Percentiles rank a stretch among this genome's conserved stretches.
Evolutionary conservation across 2,329 filamentous ascomycete genomes (phyloP).

Genomic region (Pleomassaria siparia): DNA sequence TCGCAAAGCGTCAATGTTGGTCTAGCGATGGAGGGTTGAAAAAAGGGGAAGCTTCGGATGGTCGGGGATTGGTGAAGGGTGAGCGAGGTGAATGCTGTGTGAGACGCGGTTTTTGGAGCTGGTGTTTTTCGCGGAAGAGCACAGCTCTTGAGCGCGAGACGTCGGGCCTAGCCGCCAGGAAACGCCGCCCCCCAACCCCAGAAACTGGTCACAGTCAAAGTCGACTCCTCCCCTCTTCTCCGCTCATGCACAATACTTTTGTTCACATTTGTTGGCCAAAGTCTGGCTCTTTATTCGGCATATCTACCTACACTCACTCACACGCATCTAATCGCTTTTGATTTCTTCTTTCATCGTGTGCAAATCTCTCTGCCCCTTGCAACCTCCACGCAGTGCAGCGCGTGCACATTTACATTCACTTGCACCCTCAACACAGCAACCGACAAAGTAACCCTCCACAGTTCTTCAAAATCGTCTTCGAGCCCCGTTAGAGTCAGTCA

Average conservation of each 20-base stretch:
- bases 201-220: neutral
- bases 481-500: no score
- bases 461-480: no score
- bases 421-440: no score
- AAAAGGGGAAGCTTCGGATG: neutral
- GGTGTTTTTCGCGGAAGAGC: conserved; percentile 9
- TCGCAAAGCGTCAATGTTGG: conserved; percentile 5
- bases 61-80: neutral
- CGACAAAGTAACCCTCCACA: no score
- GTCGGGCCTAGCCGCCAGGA: no score
- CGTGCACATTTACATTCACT: no score
- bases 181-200: neutral
- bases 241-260: neutral
- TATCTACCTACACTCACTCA: no score
- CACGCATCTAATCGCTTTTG: no score
- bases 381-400: no score
- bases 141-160: neutral
- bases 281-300: neutral
- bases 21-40: neutral
- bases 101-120: conserved; percentile 2
- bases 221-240: neutral
- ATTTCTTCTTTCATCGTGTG: no score
- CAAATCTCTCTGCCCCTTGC: no score
- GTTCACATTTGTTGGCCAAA: neutral
- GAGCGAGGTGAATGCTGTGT: neutral